Conservation (phyloP, 192 early-diverging fungal species). For the Dissophora ornata region DNA sequence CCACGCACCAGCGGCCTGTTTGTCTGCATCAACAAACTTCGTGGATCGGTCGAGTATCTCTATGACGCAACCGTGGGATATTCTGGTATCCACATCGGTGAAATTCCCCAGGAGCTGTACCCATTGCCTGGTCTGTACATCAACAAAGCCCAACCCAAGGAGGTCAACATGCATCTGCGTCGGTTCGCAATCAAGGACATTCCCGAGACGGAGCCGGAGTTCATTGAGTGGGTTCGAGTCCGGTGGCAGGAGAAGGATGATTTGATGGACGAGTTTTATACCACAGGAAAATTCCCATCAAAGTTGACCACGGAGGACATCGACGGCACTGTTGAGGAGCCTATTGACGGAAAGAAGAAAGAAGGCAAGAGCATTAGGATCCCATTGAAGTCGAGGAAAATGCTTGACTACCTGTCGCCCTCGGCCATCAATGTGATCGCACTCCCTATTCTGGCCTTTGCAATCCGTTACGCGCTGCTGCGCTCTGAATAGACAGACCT, state of each 20-base stretch:
- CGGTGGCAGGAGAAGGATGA: conserved; percentile 89
- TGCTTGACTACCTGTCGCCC: conserved; percentile 33
- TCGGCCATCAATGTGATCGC: conserved; percentile 30
- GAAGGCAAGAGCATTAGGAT: conserved; percentile 30
- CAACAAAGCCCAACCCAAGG: conserved; percentile 74
- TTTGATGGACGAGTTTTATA: conserved; percentile 83
- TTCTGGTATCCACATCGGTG: conserved; percentile 73
- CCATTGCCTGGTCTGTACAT: conserved; percentile 82
- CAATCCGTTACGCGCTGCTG: conserved; percentile 27
- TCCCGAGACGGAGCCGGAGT: conserved; percentile 76
- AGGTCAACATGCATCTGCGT: conserved; percentile 87
- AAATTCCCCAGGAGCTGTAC: conserved; percentile 89
- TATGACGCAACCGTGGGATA: conserved; percentile 94
- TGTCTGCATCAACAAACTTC: conserved; percentile 75
- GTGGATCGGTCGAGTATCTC: conserved; percentile 74
- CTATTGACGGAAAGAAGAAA: neutral
- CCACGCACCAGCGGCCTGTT: conserved; percentile 88
- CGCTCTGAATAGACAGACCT: conserved; percentile 2
- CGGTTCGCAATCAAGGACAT: conserved; percentile 71
- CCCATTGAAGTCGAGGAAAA: conserved; percentile 30
- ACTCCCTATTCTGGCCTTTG: conserved; percentile 32
- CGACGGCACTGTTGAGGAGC: neutral
- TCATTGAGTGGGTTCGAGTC: conserved; percentile 79
- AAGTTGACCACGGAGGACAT: conserved; percentile 31
- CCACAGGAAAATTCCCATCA: conserved; percentile 74